These are phyloP conservation scores for Aspergillus flavus DNA, from an alignment of 2,329 filamentous ascomycete species.

Conservation along the genomic window DNA sequence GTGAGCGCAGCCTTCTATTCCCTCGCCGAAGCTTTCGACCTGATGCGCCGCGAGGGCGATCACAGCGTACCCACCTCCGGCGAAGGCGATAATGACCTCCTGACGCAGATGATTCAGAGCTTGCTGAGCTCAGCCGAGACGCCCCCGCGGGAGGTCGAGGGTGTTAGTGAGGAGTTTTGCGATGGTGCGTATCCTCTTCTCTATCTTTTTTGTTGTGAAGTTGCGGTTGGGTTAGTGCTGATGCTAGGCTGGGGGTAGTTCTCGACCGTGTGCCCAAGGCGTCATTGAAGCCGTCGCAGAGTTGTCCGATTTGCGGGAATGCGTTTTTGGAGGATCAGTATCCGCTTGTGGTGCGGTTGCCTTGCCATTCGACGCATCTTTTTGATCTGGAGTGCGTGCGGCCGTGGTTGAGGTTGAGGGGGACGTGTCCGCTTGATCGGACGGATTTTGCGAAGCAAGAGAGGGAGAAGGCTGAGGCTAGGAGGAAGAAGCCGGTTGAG, in stretches of 20 bases:
- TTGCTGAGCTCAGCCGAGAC: constrained; percentile 59
- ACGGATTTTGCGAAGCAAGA: constrained; percentile 60
- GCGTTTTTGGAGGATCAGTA: constrained; percentile 64
- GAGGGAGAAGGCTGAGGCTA: constrained; percentile 54
- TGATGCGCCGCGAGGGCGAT: constrained; percentile 55
- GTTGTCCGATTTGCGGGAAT: constrained; percentile 63
- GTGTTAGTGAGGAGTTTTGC: constrained; percentile 63
- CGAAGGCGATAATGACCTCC: constrained; percentile 46
- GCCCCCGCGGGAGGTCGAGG: constrained; percentile 62
- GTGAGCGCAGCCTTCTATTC: constrained; percentile 62
- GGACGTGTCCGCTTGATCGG: constrained; percentile 65
- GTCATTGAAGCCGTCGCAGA: constrained; percentile 55
- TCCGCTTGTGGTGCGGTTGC: constrained; percentile 64
- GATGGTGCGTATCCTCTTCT: constrained; percentile 43
- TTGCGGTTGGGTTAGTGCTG: background rate
- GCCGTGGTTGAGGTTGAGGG: constrained; percentile 66
- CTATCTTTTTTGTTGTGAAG: background rate
- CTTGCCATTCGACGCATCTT: constrained; percentile 63
- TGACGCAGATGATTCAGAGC: constrained; percentile 58
- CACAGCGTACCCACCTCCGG: constrained; percentile 19
- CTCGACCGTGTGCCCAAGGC: constrained; percentile 62
- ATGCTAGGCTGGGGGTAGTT: constrained; percentile 35
- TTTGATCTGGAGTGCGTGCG: constrained; percentile 68
- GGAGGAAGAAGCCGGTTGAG: constrained; percentile 45
- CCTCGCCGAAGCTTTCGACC: constrained; percentile 62